Percentiles rank a stretch among this genome's conserved stretches.
phyloP scores from a whole-genome alignment of 164 flowering plant genomes.

The Tinospora cordifolia region DNA sequence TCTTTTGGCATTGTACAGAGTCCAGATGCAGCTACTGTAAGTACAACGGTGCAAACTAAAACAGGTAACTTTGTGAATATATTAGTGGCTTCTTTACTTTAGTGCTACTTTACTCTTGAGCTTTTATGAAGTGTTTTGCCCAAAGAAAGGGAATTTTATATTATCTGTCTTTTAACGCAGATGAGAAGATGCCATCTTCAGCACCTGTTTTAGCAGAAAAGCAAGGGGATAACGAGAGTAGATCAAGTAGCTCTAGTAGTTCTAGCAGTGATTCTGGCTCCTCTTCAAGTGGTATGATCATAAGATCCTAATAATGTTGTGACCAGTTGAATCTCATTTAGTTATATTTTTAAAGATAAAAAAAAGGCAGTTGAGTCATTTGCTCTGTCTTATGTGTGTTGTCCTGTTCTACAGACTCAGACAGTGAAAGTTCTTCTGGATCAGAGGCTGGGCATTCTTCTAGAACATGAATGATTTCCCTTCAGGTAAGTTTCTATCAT shows the following conservation, averaged over 20 bases:
- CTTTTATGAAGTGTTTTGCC: background rate
- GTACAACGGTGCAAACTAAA: slow-evolving; percentile 26
- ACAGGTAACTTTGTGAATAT: slow-evolving; percentile 25
- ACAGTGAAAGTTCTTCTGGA: slow-evolving; percentile 68
- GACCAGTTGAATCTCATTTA: background rate
- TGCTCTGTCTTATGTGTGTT: slow-evolving; percentile 2
- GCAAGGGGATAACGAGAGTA: slow-evolving; percentile 38
- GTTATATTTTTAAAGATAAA: background rate
- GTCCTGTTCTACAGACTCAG: slow-evolving; percentile 44
- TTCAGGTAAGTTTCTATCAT: slow-evolving; percentile 22
- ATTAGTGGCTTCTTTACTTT: too few species aligned
- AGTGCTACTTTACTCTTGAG: background rate
- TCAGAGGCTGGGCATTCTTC: slow-evolving; percentile 51
- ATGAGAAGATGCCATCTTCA: slow-evolving; percentile 38
- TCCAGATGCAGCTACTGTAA: slow-evolving; percentile 17
- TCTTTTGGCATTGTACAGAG: slow-evolving; percentile 25
- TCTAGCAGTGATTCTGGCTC: slow-evolving; percentile 84
- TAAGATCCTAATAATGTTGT: background rate
- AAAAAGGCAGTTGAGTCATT: background rate
- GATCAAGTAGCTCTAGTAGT: slow-evolving; percentile 74
- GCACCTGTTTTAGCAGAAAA: slow-evolving; percentile 42
- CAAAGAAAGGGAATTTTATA: background rate
- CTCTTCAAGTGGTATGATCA: slow-evolving; percentile 68
- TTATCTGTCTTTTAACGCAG: slow-evolving; percentile 21
- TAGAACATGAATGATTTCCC: slow-evolving; percentile 23